Conservation (phyloP, 371 early-diverging fungal species). For the Rhizopus sp. region DNA sequence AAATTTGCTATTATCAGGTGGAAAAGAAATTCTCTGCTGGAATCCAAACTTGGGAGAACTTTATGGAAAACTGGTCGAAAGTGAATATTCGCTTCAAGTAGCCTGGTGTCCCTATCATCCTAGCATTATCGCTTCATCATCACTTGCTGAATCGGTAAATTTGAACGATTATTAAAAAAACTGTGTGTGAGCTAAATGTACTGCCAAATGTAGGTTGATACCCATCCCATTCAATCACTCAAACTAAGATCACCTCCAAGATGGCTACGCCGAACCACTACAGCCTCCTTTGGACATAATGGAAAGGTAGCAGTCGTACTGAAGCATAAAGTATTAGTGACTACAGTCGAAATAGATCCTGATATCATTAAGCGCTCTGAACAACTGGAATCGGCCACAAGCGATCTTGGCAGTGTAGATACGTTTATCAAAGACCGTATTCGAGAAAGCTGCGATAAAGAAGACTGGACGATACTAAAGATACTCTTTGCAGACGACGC, state of each 20-base stretch:
- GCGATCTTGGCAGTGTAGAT: neutral
- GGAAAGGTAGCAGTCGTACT: slow-evolving; percentile 77
- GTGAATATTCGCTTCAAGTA: slow-evolving; percentile 91
- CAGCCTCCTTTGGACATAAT: slow-evolving; percentile 87
- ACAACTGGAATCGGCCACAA: slow-evolving; percentile 56
- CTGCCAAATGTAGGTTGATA: slow-evolving; percentile 47
- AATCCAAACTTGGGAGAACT: slow-evolving; percentile 73
- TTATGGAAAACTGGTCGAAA: slow-evolving; percentile 73
- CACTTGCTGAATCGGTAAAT: slow-evolving; percentile 84
- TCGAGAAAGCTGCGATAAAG: neutral
- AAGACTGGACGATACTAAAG: slow-evolving; percentile 4
- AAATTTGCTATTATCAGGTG: slow-evolving; percentile 84
- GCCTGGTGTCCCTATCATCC: slow-evolving; percentile 95
- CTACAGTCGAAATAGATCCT: slow-evolving; percentile 59
- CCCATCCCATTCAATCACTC: slow-evolving; percentile 75
- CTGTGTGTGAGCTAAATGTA: neutral
- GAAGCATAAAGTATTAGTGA: slow-evolving; percentile 37
- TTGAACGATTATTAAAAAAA: neutral
- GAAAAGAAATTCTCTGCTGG: slow-evolving; percentile 96
- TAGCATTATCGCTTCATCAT: slow-evolving; percentile 80
- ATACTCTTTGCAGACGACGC: slow-evolving; percentile 7
- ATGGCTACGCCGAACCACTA: slow-evolving; percentile 92
- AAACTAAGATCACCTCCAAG: slow-evolving; percentile 83
- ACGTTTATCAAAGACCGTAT: slow-evolving; percentile 22
- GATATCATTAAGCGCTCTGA: slow-evolving; percentile 61